Base-by-base conservation (phyloP, 2,329 filamentous ascomycete species). In the Rhexocercosporidium sp. region DNA sequence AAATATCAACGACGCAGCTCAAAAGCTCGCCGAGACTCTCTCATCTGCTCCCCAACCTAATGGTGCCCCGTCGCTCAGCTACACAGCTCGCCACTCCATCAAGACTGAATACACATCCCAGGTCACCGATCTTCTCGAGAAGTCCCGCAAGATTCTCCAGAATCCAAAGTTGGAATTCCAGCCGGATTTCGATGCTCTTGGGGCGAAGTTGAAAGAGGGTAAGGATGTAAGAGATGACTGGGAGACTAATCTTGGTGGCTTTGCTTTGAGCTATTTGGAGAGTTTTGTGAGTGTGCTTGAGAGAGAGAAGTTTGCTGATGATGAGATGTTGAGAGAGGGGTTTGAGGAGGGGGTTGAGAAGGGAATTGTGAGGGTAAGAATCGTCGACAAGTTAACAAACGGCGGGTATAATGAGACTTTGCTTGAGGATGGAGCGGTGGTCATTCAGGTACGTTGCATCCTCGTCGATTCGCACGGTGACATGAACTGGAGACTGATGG, bases 381-480 rank as follows among this genome's bases (percentile, higher is more conserved):
- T 73, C 31, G 69, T 72, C 31, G 70, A 72, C 22, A 70, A 71
- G 56, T 56, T 73, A 56, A 51, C 27, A n/a, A n/a, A n/a, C 0
- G 60, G 62, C 18, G 65, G 66, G 16, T 73, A 72, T 56, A 73
- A 69, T 69, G 84, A 87, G 78, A 73, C 75, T 20, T 76, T 82
- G 2, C 66, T 86, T 34, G 83, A 86, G 72, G 81, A 82, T 46
- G 84, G 83, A 1, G 75, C 81, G 34, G 74, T 86, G 25, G 84
- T 83, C 66, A 72, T 88, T n/a, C 83, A 85, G 80, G 81, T 82
- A 77, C 72, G 75, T 72, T 47, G 16, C n/a, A 6, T 29, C 3
- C 22, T 22, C 6, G 3, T 6, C 8, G 2, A 16, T 53, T 31
- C 9, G 41, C n/a, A 60, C 37, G 49, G 25, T 12, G 1, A 37